Evolutionary conservation across 495 filamentous ascomycete species (phyloP).

Genomic region (Trichoderma orchidacearum): DNA sequence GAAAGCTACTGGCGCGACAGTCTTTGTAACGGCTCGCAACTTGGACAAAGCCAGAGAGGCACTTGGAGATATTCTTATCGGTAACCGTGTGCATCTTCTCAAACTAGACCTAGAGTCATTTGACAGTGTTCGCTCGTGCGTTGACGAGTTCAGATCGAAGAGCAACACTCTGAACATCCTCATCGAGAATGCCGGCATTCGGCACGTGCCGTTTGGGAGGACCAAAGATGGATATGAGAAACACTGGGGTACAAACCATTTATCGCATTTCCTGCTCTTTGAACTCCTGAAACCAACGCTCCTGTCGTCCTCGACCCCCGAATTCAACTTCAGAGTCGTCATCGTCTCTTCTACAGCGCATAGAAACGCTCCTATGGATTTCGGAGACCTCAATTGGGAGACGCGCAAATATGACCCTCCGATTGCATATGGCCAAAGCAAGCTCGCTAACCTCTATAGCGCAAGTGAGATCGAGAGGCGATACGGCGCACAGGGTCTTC

Average conservation of each 20-base stretch:
- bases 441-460: slow-evolving; percentile 33
- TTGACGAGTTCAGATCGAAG: slow-evolving; percentile 10
- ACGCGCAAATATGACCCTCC: slow-evolving; percentile 9
- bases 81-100: slow-evolving; percentile 16
- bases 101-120: slow-evolving; percentile 21
- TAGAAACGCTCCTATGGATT: slow-evolving; percentile 20
- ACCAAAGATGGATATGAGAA: slow-evolving; percentile 33
- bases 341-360: slow-evolving; percentile 22
- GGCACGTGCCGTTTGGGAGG: slow-evolving; percentile 21
- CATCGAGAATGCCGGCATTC: slow-evolving; percentile 22
- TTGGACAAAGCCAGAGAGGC: slow-evolving; percentile 15
- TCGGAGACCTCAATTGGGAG: slow-evolving; percentile 31
- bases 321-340: slow-evolving; percentile 19
- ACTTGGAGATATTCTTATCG: slow-evolving; percentile 8
- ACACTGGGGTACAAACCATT: slow-evolving; percentile 35
- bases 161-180: slow-evolving; percentile 12
- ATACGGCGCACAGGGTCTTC: slow-evolving; percentile 9
- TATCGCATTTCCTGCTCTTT: slow-evolving; percentile 39
- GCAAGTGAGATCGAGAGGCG: slow-evolving; percentile 13
- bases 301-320: slow-evolving; percentile 19
- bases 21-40: slow-evolving; percentile 30
- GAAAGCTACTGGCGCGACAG: slow-evolving; percentile 30
- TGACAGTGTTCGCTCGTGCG: slow-evolving; percentile 12
- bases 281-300: slow-evolving; percentile 31
- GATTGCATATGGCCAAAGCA: slow-evolving; percentile 33